Evolutionary conservation across 768 basidiomycete genomes (phyloP).

Genomic region (Inosperma sp.): DNA sequence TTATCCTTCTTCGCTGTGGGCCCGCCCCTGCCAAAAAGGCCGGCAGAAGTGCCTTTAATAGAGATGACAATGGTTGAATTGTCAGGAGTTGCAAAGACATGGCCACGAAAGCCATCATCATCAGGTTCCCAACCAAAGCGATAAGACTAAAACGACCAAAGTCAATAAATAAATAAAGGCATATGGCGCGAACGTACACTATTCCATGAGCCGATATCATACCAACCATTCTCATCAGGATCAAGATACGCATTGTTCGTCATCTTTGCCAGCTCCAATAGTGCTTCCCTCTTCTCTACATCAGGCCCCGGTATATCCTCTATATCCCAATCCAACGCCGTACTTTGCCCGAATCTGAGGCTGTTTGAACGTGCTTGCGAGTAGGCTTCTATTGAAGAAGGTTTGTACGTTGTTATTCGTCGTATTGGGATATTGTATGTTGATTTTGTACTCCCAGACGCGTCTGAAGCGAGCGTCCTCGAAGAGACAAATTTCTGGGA

Average conservation of each 20-base stretch:
- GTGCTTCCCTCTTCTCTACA: conserved; percentile 66
- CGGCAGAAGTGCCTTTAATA: conserved; percentile 92
- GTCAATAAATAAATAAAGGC: neutral
- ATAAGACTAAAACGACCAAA: conserved; percentile 43
- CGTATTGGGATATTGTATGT: conserved; percentile 38
- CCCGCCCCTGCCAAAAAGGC: conserved; percentile 66
- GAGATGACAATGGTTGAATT: conserved; percentile 83
- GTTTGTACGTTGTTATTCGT: conserved; percentile 36
- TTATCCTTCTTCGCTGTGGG: conserved; percentile 90
- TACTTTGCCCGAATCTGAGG: conserved; percentile 42
- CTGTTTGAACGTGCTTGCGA: conserved; percentile 43
- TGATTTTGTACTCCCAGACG: conserved; percentile 17
- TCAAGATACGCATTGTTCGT: conserved; percentile 84
- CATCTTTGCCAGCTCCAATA: conserved; percentile 90
- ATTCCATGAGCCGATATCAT: conserved; percentile 68
- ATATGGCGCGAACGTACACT: conserved; percentile 31
- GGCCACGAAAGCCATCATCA: conserved; percentile 83
- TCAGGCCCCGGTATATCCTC: conserved; percentile 72
- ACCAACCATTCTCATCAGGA: conserved; percentile 67
- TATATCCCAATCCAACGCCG: conserved; percentile 63
- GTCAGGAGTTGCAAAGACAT: conserved; percentile 81
- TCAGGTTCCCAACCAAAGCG: conserved; percentile 93
- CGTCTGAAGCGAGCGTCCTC: conserved; percentile 9
- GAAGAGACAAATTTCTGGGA: conserved; percentile 9
- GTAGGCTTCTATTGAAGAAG: conserved; percentile 44